Conservation (phyloP, 2,329 filamentous ascomycete genomes). For the Clarireedia monteithiana region DNA sequence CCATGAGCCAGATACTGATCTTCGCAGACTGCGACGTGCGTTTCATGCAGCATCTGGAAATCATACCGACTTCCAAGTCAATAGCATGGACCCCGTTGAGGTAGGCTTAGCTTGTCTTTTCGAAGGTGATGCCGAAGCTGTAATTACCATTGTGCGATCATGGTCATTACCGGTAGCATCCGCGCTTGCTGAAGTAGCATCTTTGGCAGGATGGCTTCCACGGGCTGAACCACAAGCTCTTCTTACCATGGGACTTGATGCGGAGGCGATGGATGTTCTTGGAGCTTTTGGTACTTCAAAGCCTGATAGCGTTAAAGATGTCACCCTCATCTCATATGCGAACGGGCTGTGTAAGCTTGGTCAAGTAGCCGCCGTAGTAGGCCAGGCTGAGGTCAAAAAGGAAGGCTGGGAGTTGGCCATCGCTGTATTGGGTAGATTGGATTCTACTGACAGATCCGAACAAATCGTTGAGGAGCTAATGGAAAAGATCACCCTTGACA, state of each 20-base stretch:
- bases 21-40: constrained; percentile 62
- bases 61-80: constrained; percentile 66
- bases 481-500: constrained; percentile 61
- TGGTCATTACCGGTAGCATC: constrained; percentile 78
- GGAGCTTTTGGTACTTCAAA: constrained; percentile 53
- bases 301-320: constrained; percentile 65
- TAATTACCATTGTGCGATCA: constrained; percentile 63
- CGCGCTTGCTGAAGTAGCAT: constrained; percentile 75
- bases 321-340: constrained; percentile 70
- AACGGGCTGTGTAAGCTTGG: constrained; percentile 51
- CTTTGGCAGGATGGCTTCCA: constrained; percentile 76
- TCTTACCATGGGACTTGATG: constrained; percentile 55
- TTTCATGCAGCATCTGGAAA: constrained; percentile 60
- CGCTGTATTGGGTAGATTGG: constrained; percentile 72
- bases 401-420: constrained; percentile 90
- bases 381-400: constrained; percentile 31
- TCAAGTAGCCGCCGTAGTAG: constrained; percentile 24
- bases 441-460: constrained; percentile 63
- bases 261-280: constrained; percentile 78
- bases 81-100: constrained; percentile 68
- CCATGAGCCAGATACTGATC: constrained; percentile 55
- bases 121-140: constrained; percentile 72
- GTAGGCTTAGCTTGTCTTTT: constrained; percentile 76
- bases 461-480: constrained; percentile 69
- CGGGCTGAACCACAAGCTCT: constrained; percentile 45